A percentile compares a stretch with the other conserved stretches of the same genome.
These are phyloP conservation scores for Yamadazyma laniorum DNA, from an alignment of 805 yeast species.

Conservation along the genomic window DNA sequence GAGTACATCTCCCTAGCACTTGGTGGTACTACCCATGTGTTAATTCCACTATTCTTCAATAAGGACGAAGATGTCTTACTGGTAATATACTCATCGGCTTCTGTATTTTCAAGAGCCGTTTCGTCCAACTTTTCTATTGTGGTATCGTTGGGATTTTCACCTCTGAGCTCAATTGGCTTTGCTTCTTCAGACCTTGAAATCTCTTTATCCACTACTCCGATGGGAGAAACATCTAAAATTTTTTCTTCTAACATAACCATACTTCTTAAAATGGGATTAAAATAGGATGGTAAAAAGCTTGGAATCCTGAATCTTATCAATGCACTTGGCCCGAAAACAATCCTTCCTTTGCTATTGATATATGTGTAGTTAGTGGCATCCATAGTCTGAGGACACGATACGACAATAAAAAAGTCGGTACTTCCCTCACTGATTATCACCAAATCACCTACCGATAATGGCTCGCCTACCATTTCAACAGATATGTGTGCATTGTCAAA, in stretches of 20 bases:
- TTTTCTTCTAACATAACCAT: constrained; percentile 33
- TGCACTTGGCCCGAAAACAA: constrained; percentile 46
- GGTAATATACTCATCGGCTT: constrained; percentile 27
- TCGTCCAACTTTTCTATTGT: not conserved
- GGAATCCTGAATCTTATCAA: constrained; percentile 56
- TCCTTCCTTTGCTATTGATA: constrained; percentile 55
- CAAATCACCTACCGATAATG: constrained; percentile 57
- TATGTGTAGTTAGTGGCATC: constrained; percentile 57
- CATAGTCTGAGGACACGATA: constrained; percentile 47
- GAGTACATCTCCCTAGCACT: constrained; percentile 35
- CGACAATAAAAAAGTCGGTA: constrained; percentile 52
- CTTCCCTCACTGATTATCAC: constrained; percentile 50
- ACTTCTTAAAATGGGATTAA: constrained; percentile 18
- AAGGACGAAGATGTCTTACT: constrained; percentile 36
- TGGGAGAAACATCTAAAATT: constrained; percentile 32
- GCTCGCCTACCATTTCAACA: constrained; percentile 14
- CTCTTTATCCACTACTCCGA: constrained; percentile 34
- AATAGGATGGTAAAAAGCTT: constrained; percentile 37
- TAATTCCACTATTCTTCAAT: constrained; percentile 31
- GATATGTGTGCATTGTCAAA: constrained; percentile 19
- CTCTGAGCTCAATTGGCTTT: constrained; percentile 18
- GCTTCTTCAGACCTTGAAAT: constrained; percentile 24
- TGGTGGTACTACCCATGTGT: constrained; percentile 36
- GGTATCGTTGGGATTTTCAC: not conserved
- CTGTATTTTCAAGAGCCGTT: not conserved